Evolutionary conservation across 129 eudicot species (phyloP), one percentile per base, ranked within the genome.

Genomic region (Lonicera japonica): DNA sequence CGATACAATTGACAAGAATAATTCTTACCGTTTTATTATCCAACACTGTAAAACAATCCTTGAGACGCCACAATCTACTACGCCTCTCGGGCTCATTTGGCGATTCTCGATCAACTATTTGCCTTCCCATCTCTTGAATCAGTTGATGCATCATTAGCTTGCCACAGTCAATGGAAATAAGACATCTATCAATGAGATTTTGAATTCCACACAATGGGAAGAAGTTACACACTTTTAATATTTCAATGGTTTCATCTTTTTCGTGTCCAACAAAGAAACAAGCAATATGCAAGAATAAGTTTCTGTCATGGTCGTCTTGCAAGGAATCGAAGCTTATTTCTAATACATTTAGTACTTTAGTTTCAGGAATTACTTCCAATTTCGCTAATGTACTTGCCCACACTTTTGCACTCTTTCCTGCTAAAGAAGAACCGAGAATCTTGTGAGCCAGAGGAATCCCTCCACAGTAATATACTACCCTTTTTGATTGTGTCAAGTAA

Each of bases 221-320:
- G 25, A 70, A 52, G 13, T 29, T 24, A 20, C 77, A 79, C 16
- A 63, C 71, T 7, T 70, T 24, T 14, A 75, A 12, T 63, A 80
- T 53, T 12, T 21, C 60, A 8, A 43, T 58, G 5, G 71, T 71
- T 1, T 11, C 58, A 67, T 56, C 60, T 52, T 47, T 39, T 34
- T 68, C 63, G 9, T 13, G 41, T 21, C 68, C 77, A 39, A 39
- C 22, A 65, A 60, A 79, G 51, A 79, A 73, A 70, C 74, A 73
- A 36, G 79, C 79, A 73, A 80, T 70, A 11, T 80, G 72, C 50
- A 79, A 59, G 38, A 79, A 78, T 41, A 78, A 53, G 24, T 59
- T 60, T 38, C 1, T 67, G 19, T 57, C 64, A 29, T 58, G 36
- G 25, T 63, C 25, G 59, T 25, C 51, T 25, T 68, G 72, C 23